Conservation (phyloP, 2,329 filamentous ascomycete genomes). For the Fusarium sororula region DNA sequence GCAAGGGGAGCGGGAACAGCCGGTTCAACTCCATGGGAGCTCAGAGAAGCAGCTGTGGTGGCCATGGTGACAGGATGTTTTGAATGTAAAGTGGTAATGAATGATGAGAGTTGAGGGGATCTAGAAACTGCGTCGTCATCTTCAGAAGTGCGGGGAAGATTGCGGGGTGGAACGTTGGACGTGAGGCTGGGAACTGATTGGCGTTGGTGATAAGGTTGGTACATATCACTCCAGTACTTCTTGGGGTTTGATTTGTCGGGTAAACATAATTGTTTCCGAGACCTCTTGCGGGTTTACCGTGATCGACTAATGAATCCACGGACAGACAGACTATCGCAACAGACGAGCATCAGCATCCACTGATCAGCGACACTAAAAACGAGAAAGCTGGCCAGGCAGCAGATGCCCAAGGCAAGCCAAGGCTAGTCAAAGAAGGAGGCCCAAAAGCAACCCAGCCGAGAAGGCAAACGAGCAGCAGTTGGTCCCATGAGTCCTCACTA, state of each 20-base stretch:
- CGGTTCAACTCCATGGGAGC: rapidly evolving
- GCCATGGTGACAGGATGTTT: background rate
- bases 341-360: background rate
- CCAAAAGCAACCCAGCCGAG: background rate
- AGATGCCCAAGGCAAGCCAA: too few relatives aligned
- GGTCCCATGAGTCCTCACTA: background rate
- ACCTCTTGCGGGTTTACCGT: background rate
- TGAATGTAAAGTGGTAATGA: too few relatives aligned
- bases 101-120: background rate
- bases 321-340: background rate
- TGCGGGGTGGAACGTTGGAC: background rate
- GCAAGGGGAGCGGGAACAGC: background rate
- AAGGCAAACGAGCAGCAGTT: background rate
- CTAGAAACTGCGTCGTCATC: background rate
- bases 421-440: background rate
- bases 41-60: background rate
- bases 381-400: too few relatives aligned
- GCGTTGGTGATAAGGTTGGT: background rate
- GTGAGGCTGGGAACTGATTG: background rate
- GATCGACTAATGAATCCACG: background rate
- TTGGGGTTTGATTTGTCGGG: too few relatives aligned
- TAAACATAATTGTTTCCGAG: background rate
- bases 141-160: background rate
- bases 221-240: background rate
- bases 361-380: background rate